Evolutionary conservation across 495 filamentous ascomycete genomes (phyloP), one percentile per base, ranked within the genome.

Genomic region (Penicillium antarcticum): DNA sequence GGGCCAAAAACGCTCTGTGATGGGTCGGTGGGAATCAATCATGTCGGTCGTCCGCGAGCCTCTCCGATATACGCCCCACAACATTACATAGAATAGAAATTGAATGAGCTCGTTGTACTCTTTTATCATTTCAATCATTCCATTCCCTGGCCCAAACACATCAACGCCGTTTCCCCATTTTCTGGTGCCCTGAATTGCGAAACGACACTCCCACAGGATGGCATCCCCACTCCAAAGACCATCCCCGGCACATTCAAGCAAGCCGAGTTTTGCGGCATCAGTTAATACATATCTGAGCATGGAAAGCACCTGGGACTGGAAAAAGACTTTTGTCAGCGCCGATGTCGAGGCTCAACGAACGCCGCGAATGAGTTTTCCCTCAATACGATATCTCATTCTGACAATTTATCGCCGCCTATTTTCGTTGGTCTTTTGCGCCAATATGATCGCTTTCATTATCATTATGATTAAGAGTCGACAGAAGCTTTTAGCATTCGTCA

Each of bases 381-480:
- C 52, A 21, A 31, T 69, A 31, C 68, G 79, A 9, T 75, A 72
- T 57, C 58, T 64, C 14, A 50, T 72, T 40, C 51, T 78, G 36
- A 68, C 67, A 42, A 61, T 78, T 2, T 81, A 81, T 51, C 75
- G 79, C 21, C 72, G 76, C 4, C 71, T 84, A 1, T 84, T 82
- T 60, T 67, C 71, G 1, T 24, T 81, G 12, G 74, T 81, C n/a
- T 76, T 80, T 38, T 47, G 73, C 11, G 71, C 66, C 55, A 86
- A 87, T 53, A 5, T 5, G 21, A 36, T 80, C 33, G 72, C 66
- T 21, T 65, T 76, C 13, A 74, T 85, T 45, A 61, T 79, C 34
- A 60, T 57, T 14, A 42, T 80, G 24, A 61, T 72, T 57, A 45
- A 49, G 8, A 51, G 63, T 1, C 58, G 74, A 49, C 66, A 60